Percentiles rank a stretch among this genome's conserved stretches.
phyloP scores from a whole-genome alignment of 306 rosid genomes.

The Vachellia pachyceras region DNA sequence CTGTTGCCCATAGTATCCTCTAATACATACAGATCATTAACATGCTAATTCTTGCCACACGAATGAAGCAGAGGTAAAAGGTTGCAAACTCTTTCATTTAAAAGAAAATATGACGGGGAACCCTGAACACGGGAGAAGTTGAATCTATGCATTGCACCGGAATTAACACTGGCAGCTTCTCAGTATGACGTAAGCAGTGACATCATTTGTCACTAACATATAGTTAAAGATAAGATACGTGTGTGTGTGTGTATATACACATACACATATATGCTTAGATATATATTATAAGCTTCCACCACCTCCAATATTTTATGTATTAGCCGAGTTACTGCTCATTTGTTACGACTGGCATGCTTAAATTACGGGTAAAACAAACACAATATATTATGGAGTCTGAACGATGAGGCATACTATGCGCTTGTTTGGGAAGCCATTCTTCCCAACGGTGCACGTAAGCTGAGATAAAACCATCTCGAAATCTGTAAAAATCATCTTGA shows the following conservation, averaged over 20 bases:
- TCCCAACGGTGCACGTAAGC: no score
- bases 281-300: conserved; percentile 18
- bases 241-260: no score
- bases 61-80: not conserved
- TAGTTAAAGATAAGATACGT: not conserved
- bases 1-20: no score
- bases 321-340: not conserved
- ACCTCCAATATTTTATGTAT: conserved; percentile 1
- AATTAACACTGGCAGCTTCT: not conserved
- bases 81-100: not conserved
- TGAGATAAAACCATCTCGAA: no score
- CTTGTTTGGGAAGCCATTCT: no score
- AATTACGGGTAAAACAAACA: not conserved
- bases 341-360: conserved; percentile 1
- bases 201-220: conserved; percentile 27
- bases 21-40: no score
- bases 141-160: not conserved
- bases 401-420: not conserved
- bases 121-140: not conserved
- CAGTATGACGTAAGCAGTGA: conserved; percentile 50
- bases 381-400: not conserved
- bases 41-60: no score
- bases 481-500: no score
- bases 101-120: not conserved
- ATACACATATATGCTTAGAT: not conserved